Percentiles rank a stretch among this genome's conserved stretches.
Conservation (phyloP, 2,329 filamentous ascomycete species). For the Zarea fungicola region DNA sequence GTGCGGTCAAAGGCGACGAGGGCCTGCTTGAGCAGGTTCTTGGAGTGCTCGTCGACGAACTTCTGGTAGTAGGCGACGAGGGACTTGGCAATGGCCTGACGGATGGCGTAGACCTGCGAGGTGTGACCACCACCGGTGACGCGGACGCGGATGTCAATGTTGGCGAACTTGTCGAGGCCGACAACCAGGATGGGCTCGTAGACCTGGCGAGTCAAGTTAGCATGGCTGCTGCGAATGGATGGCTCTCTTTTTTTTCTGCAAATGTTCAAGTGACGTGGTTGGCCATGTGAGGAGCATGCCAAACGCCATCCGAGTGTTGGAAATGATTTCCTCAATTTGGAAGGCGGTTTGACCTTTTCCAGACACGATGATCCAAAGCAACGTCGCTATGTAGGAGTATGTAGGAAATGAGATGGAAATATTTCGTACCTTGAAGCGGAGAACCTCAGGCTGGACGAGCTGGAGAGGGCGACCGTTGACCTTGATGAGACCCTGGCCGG, state of each 20-base stretch:
- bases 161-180: constrained; percentile 93
- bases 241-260: constrained; percentile 9
- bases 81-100: constrained; percentile 93
- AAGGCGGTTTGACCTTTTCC: no score
- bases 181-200: constrained; percentile 98
- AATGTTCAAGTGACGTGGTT: no score
- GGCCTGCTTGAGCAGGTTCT: constrained; percentile 98
- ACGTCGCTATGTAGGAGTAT: constrained; percentile 12
- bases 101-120: constrained; percentile 96
- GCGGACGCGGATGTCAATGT: constrained; percentile 95
- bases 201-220: constrained; percentile 51
- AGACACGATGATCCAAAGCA: no score
- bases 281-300: not conserved
- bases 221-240: constrained; percentile 12
- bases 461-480: constrained; percentile 96
- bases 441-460: constrained; percentile 92
- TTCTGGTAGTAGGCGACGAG: constrained; percentile 90
- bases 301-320: no score
- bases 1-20: constrained; percentile 95
- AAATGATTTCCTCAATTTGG: no score
- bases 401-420: constrained; percentile 10
- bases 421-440: constrained; percentile 85
- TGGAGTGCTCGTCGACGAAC: constrained; percentile 99
- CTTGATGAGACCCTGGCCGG: constrained; percentile 76
- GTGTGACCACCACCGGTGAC: constrained; percentile 97